Evolutionary conservation across 768 basidiomycete genomes (phyloP), one percentile per base, ranked within the genome.

Genomic region (Strobilomyces dryophilus): DNA sequence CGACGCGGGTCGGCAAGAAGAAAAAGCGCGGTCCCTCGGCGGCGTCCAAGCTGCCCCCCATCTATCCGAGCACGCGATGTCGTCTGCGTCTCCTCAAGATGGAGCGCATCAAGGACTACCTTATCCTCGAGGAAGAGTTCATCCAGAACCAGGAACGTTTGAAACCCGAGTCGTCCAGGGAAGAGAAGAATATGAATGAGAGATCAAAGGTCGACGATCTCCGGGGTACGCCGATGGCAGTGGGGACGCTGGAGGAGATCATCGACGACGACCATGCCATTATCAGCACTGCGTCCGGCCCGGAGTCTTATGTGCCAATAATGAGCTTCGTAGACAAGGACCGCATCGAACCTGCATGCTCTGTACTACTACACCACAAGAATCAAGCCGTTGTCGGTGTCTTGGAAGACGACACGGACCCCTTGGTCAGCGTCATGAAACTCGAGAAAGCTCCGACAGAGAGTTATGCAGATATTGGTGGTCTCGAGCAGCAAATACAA

Each of bases 221-320:
- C 32, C 85, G 95, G 32, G 97, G 97, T 8, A 89, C 84, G 45
- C 97, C 95, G 8, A 95, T 99, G 93, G 89, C 89, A n/a, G 93
- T 99, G 55, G 97, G 97, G 20, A 93, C 93, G 0, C 79, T 99
- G 71, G 97, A 98, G 74, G 97, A 99, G 73, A 92, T 95, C 59
- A 92, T 95, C 61, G 92, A 95, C 77, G 93, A 95, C 73, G 92
- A 95, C 80, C 92, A 99, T 72, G 97, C 97, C n/a, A 98, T 99
- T 70, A 87, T 99, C 66, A 92, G 89, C 69, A 91, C 92, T 9
- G 84, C 92, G 21, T 91, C 89, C 37, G 95, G 95, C 2, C 94
- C 95, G 24, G 97, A 98, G 67, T 93, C 86, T 69, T 98, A 98
- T 71, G 94, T 98, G 57, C 87, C 92, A 21, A 97, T 98, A 68